Conservation (phyloP, 2,329 filamentous ascomycete species). For the Sporothrix globosa region DNA sequence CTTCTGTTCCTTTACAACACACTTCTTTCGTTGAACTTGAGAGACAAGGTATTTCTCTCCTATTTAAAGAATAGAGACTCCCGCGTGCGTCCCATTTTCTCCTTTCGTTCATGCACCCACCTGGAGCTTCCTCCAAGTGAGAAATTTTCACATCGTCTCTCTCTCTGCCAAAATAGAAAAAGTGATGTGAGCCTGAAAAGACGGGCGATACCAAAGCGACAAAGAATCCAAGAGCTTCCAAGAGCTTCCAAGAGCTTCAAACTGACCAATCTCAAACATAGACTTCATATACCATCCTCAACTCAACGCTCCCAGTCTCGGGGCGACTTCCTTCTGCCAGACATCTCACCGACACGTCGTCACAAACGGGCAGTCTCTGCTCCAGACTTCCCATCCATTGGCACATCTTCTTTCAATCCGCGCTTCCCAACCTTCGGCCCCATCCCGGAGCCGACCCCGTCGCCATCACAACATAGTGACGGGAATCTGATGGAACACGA, state of each 20-base stretch:
- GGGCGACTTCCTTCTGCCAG: constrained; percentile 35
- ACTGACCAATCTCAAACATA: not conserved
- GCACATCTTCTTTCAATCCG: constrained; percentile 33
- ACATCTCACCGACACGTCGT: constrained; percentile 39
- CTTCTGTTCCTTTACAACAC: not conserved
- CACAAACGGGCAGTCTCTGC: constrained; percentile 58
- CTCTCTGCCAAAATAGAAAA: not conserved
- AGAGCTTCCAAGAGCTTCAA: not conserved
- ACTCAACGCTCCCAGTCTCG: constrained; percentile 23
- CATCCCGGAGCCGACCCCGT: constrained; percentile 40
- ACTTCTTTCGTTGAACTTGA: not conserved
- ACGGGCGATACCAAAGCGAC: not conserved
- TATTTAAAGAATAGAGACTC: not conserved
- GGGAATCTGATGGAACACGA: constrained; percentile 34
- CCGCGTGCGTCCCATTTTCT: not conserved
- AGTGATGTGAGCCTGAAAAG: not conserved
- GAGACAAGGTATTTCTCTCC: not conserved
- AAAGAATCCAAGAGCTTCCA: not conserved
- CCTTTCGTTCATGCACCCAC: not conserved
- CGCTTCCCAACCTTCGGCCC: constrained; percentile 37
- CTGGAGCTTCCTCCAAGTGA: not conserved
- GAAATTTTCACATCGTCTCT: not conserved
- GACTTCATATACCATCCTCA: constrained; percentile 14
- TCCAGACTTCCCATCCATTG: constrained; percentile 49
- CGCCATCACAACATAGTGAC: constrained; percentile 39